phyloP scores from a whole-genome alignment of 1,139 yeast genomes.

The Hyphopichia pseudoburtonii region DNA sequence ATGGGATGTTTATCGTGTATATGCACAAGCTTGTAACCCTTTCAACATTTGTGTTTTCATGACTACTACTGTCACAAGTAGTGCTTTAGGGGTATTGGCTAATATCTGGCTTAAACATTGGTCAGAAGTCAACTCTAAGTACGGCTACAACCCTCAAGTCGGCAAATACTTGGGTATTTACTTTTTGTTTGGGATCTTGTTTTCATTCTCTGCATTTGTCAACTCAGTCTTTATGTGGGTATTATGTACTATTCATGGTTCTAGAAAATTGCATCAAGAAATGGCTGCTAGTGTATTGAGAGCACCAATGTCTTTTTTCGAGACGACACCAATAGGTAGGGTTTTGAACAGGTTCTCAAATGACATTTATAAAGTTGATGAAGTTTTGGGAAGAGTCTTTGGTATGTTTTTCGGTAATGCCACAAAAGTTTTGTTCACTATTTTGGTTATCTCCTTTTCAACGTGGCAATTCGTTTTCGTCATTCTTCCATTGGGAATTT shows the following conservation, averaged over 20 bases:
- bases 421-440: conserved; percentile 74
- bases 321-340: conserved; percentile 95
- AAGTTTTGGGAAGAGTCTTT: conserved; percentile 79
- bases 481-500: conserved; percentile 64
- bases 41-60: conserved; percentile 60
- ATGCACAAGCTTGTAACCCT: conserved; percentile 88
- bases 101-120: conserved; percentile 95
- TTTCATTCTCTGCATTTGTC: conserved; percentile 56
- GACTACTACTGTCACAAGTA: conserved; percentile 50
- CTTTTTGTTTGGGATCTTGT: conserved; percentile 66
- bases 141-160: conserved; percentile 72
- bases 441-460: conserved; percentile 78
- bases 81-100: conserved; percentile 47
- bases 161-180: conserved; percentile 73
- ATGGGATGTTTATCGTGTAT: conserved; percentile 80
- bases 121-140: conserved; percentile 82
- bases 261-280: conserved; percentile 68
- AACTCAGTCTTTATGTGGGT: conserved; percentile 80
- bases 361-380: conserved; percentile 92
- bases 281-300: conserved; percentile 82
- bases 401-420: conserved; percentile 76
- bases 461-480: conserved; percentile 85
- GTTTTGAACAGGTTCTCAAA: conserved; percentile 90
- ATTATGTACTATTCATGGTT: conserved; percentile 81
- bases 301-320: conserved; percentile 97